phyloP scores from a whole-genome alignment of 2,329 filamentous ascomycete genomes.

The Colletotrichum sp. region DNA sequence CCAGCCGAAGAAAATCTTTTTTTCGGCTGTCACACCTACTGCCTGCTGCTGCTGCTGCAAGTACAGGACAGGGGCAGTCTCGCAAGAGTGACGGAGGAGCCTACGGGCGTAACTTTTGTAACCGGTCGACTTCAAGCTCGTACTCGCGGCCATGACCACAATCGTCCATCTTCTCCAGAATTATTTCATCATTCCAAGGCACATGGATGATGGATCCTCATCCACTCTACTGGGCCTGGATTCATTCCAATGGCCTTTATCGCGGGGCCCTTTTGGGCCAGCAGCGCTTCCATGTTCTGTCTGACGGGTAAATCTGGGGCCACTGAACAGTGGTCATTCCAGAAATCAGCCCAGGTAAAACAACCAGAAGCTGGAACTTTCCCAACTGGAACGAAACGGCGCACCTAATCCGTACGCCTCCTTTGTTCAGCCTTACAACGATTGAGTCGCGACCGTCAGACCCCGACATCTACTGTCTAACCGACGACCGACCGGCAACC shows the following conservation, averaged over 20 bases:
- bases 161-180: background rate
- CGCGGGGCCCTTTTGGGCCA: background rate
- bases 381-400: background rate
- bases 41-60: background rate
- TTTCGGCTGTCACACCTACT: background rate
- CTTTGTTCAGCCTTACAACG: background rate
- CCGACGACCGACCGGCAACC: background rate
- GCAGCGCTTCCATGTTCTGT: background rate
- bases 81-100: background rate
- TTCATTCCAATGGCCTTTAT: background rate
- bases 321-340: background rate
- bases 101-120: background rate
- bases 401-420: background rate
- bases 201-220: background rate
- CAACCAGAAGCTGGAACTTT: background rate
- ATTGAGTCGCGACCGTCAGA: background rate
- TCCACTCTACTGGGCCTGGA: background rate
- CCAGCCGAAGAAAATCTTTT: background rate
- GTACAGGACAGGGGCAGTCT: background rate
- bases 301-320: conserved; percentile 5
- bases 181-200: background rate
- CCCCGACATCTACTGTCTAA: background rate
- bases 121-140: background rate
- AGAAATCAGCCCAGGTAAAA: background rate
- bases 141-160: conserved; percentile 12